phyloP scores from a whole-genome alignment of 192 early-diverging fungal genomes.

The Chytriomyces hyalinus region DNA sequence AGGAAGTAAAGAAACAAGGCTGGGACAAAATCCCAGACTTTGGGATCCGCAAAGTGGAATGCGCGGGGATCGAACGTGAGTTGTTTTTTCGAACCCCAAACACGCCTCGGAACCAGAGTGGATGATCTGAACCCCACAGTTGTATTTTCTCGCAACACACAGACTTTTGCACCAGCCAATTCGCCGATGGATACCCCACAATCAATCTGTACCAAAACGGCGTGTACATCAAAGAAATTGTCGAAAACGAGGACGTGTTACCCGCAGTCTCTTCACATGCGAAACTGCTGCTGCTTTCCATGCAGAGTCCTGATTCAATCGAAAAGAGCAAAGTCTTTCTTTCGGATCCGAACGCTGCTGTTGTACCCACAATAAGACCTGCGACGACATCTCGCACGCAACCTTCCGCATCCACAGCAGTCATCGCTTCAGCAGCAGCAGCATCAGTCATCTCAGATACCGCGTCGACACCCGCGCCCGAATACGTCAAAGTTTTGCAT shows the following conservation, averaged over 20 bases:
- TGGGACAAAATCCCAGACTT: constrained; percentile 16
- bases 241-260: neutral
- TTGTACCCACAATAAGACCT: too few relatives aligned
- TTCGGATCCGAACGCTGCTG: too few relatives aligned
- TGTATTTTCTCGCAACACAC: neutral
- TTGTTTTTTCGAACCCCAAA: neutral
- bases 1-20: neutral
- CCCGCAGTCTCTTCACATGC: neutral
- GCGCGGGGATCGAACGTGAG: constrained; percentile 2
- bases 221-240: constrained; percentile 4
- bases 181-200: constrained; percentile 26
- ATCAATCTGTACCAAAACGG: constrained; percentile 19
- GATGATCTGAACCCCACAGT: neutral
- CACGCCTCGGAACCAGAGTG: neutral
- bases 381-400: too few relatives aligned
- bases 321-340: too few relatives aligned
- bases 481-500: too few relatives aligned
- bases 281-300: neutral
- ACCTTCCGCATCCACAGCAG: too few relatives aligned
- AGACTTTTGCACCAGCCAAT: neutral
- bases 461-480: too few relatives aligned
- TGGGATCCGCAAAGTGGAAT: constrained; percentile 23
- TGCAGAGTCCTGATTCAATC: neutral
- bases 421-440: too few relatives aligned
- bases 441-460: too few relatives aligned